phyloP scores from a whole-genome alignment of 257 asterid genomes.

The Penstemon newberryi region DNA sequence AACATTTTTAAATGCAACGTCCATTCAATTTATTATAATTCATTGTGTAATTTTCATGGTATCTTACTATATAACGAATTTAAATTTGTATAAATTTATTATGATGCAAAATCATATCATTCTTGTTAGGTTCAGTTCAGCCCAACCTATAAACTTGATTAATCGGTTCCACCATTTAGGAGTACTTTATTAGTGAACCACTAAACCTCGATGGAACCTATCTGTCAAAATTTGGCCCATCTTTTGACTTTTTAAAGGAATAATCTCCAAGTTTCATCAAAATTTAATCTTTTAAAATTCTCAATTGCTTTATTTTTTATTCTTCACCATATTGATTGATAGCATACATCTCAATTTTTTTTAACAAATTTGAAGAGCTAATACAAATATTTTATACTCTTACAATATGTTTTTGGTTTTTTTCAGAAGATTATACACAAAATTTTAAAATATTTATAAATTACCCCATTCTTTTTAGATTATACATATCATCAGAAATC shows the following conservation, averaged over 20 bases:
- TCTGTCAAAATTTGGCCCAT: background rate
- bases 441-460: too few species aligned
- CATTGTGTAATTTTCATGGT: background rate
- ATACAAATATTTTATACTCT: too few species aligned
- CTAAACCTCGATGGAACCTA: constrained; percentile 16
- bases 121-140: constrained; percentile 3
- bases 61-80: background rate
- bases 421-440: too few species aligned
- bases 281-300: background rate
- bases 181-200: constrained; percentile 25
- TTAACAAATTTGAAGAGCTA: too few species aligned
- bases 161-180: constrained; percentile 23
- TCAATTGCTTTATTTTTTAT: too few species aligned
- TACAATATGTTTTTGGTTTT: too few species aligned
- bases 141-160: constrained; percentile 20
- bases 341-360: too few species aligned
- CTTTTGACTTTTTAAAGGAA: background rate
- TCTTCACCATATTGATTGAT: too few species aligned
- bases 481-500: too few species aligned
- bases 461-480: too few species aligned
- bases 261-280: background rate
- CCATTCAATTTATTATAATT: too few species aligned
- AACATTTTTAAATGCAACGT: too few species aligned
- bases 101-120: background rate
- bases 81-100: background rate